Evolutionary conservation across 2,329 filamentous ascomycete genomes (phyloP).

Genomic region (Penicillium griseofulvum): DNA sequence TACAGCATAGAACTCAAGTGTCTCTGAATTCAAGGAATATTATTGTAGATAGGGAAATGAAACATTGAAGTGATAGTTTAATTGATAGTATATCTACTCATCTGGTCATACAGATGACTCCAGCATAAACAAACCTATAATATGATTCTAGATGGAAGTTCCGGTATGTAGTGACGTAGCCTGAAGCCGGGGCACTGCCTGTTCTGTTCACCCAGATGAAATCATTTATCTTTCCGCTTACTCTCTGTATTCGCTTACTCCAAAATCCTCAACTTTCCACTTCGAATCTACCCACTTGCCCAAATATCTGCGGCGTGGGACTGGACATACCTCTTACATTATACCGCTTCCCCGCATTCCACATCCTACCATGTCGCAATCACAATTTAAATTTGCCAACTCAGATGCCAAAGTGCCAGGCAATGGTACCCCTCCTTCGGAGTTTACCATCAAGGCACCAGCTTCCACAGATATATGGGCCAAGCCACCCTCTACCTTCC

Average conservation of each 20-base stretch:
- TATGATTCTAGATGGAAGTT: not conserved
- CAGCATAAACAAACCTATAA: not conserved
- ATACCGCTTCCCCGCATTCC: slow-evolving; percentile 2
- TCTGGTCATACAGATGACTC: not conserved
- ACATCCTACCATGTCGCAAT: slow-evolving; percentile 27
- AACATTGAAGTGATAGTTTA: no score
- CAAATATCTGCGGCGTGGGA: not conserved
- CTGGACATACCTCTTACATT: slow-evolving; percentile 1
- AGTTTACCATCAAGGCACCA: slow-evolving; percentile 56
- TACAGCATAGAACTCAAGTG: not conserved
- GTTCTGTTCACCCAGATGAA: not conserved
- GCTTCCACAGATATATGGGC: slow-evolving; percentile 74
- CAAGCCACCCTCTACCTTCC: slow-evolving; percentile 64
- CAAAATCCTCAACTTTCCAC: not conserved
- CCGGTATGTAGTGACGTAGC: slow-evolving; percentile 7
- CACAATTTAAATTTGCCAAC: slow-evolving; percentile 35
- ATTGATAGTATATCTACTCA: fast-evolving
- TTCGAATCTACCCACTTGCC: not conserved
- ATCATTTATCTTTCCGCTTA: not conserved
- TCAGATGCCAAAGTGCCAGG: slow-evolving; percentile 32
- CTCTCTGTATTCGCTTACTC: not conserved
- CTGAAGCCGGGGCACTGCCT: not conserved
- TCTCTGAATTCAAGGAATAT: not conserved
- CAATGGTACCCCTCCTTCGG: slow-evolving; percentile 26
- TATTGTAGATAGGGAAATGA: not conserved